Percentiles rank a stretch among this genome's conserved stretches.
phyloP scores from a whole-genome alignment of 192 early-diverging fungal species.

The Coemansia sp. region DNA sequence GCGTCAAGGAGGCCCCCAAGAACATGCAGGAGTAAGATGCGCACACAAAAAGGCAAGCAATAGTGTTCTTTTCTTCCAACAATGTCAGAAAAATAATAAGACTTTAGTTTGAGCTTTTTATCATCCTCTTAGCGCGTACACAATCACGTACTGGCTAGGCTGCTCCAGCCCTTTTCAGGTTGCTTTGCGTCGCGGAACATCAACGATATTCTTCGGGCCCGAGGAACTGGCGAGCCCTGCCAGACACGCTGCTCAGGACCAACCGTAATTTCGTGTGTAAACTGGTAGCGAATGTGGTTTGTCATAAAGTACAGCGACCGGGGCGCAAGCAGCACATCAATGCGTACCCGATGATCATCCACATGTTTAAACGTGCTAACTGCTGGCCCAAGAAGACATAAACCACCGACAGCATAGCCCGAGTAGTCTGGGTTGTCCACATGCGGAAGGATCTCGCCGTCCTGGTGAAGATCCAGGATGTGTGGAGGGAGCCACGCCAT shows the following conservation, averaged over 20 bases:
- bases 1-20: conserved; percentile 63
- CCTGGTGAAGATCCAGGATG: conserved; percentile 71
- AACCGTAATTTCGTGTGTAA: conserved; percentile 76
- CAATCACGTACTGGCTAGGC: no score
- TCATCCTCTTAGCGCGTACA: no score
- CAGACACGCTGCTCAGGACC: conserved; percentile 55
- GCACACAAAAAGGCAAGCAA: not conserved
- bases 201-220: conserved; percentile 69
- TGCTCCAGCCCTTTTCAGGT: conserved; percentile 39
- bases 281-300: conserved; percentile 66
- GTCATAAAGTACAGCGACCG: conserved; percentile 75
- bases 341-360: conserved; percentile 57
- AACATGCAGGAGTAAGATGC: not conserved
- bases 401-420: conserved; percentile 71
- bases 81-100: no score
- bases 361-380: conserved; percentile 72
- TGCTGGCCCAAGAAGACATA: conserved; percentile 69
- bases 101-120: not conserved
- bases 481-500: conserved; percentile 74
- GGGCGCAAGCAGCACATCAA: conserved; percentile 65
- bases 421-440: conserved; percentile 82
- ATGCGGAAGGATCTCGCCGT: conserved; percentile 77
- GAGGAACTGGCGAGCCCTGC: conserved; percentile 54
- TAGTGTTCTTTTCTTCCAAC: no score
- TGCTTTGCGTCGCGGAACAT: conserved; percentile 66